Percentiles rank a stretch among this genome's conserved stretches.
Evolutionary conservation across 257 asterid genomes (phyloP).

Genomic region (Solanum ahanhuiri): DNA sequence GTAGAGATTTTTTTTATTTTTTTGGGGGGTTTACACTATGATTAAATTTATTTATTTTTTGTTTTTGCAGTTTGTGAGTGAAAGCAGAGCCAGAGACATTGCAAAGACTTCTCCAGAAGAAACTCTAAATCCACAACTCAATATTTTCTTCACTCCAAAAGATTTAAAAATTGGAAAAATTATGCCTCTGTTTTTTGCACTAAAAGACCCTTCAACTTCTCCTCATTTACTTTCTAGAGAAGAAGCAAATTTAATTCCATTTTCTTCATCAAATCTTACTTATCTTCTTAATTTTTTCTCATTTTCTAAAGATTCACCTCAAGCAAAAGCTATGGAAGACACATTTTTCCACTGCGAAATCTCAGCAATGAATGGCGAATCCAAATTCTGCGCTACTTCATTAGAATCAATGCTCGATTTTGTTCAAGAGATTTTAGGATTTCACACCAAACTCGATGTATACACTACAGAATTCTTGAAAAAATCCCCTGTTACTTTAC

Average conservation of each 20-base stretch:
- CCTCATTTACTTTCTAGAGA: constrained; percentile 55
- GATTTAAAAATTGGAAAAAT: constrained; percentile 39
- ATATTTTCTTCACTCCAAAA: constrained; percentile 41
- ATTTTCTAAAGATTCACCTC: constrained; percentile 37
- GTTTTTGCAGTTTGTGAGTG: constrained; percentile 4
- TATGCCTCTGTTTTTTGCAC: constrained; percentile 45
- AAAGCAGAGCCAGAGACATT: constrained; percentile 4
- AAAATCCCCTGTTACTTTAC: constrained; percentile 17
- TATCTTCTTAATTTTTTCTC: constrained; percentile 37
- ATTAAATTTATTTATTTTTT: background rate
- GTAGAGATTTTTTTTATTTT: background rate
- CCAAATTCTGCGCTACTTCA: constrained; percentile 71
- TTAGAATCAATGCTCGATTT: constrained; percentile 66
- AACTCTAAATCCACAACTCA: constrained; percentile 36
- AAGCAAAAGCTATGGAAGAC: constrained; percentile 47
- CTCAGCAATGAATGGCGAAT: constrained; percentile 47
- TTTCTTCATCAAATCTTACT: constrained; percentile 32
- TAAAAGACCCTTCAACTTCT: constrained; percentile 30
- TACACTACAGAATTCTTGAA: constrained; percentile 38
- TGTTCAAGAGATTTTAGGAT: constrained; percentile 17
- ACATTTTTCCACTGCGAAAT: constrained; percentile 68
- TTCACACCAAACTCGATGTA: constrained; percentile 15
- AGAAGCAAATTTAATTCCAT: constrained; percentile 67
- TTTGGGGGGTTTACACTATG: background rate
- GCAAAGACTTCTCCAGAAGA: background rate